Evolutionary conservation across 371 early-diverging fungal genomes (phyloP).

Genomic region (Actinomortierella ambigua): DNA sequence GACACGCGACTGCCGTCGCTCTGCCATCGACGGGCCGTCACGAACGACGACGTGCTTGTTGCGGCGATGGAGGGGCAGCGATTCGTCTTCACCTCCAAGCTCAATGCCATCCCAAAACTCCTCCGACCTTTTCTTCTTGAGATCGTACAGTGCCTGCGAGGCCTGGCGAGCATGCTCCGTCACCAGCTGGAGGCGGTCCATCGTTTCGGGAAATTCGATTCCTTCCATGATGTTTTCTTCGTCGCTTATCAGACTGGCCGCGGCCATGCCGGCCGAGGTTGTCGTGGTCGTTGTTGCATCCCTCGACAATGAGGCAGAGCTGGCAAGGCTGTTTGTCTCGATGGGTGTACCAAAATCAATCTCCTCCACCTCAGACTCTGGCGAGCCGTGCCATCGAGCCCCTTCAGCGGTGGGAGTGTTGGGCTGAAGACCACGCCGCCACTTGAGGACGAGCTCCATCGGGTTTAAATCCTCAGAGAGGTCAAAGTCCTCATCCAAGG

Average conservation of each 20-base stretch:
- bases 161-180: conserved; percentile 9
- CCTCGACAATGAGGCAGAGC: conserved; percentile 18
- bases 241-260: background rate
- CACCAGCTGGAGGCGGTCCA: conserved; percentile 21
- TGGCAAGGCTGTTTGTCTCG: conserved; percentile 28
- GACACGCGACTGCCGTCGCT: conserved; percentile 33
- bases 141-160: conserved; percentile 3
- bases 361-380: conserved; percentile 21
- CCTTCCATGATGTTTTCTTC: conserved; percentile 32
- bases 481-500: conserved; percentile 38
- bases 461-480: conserved; percentile 20
- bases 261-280: too few species aligned
- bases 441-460: too few species aligned
- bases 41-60: conserved; percentile 27
- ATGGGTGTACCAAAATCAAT: conserved; percentile 21
- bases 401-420: background rate
- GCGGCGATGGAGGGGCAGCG: conserved; percentile 15
- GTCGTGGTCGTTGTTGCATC: conserved; percentile 6
- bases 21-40: conserved; percentile 13
- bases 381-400: background rate
- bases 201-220: conserved; percentile 22
- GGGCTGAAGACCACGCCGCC: too few species aligned
- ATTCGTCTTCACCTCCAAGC: conserved; percentile 12
- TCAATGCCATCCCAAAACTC: conserved; percentile 39
- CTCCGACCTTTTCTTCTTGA: conserved; percentile 22